Evolutionary conservation across 2,329 filamentous ascomycete species (phyloP).

Genomic region (Fusarium miscanthi): DNA sequence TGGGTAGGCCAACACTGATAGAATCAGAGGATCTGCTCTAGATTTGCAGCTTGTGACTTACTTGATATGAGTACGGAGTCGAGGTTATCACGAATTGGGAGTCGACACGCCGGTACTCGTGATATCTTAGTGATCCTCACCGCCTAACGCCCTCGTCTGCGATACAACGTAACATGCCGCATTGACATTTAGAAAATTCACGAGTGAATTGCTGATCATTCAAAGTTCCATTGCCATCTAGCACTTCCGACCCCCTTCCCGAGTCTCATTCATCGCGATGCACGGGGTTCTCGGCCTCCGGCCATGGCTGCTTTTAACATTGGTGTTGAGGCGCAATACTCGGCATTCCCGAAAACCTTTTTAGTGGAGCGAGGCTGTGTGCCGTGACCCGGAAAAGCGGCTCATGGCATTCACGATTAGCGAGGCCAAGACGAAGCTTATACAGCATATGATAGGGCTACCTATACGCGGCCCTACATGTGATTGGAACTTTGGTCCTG

Average conservation of each 20-base stretch:
- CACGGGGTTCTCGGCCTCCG: neutral
- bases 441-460: neutral
- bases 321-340: neutral
- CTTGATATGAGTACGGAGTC: rapidly evolving
- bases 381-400: neutral
- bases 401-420: neutral
- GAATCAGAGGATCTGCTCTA: neutral
- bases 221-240: neutral
- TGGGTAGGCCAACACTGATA: rapidly evolving
- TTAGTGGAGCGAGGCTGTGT: neutral
- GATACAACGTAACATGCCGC: neutral
- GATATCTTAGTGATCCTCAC: rapidly evolving
- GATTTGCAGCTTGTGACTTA: rapidly evolving
- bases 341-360: neutral
- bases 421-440: neutral
- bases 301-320: neutral
- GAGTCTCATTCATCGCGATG: rapidly evolving
- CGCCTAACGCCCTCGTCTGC: neutral
- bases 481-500: neutral
- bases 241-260: rapidly evolving
- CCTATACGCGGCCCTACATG: neutral
- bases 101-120: rapidly evolving
- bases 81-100: rapidly evolving
- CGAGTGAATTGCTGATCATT: rapidly evolving
- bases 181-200: rapidly evolving